Evolutionary conservation across 805 yeast genomes (phyloP), one percentile per base, ranked within the genome.

Genomic region (Kluyveromyces wickerhamii): DNA sequence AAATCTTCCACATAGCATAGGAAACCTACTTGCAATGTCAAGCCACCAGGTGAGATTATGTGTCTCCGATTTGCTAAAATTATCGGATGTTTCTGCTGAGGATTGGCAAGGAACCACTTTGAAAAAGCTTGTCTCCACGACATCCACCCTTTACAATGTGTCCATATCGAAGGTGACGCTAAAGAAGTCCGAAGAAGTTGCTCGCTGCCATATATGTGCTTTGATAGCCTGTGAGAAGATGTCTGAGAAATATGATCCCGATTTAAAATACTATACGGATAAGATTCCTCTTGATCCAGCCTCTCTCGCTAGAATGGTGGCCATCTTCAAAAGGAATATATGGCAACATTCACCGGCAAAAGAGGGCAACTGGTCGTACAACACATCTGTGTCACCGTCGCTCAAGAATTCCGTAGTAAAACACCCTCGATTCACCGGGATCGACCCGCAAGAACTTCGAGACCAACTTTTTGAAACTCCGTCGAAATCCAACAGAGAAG

Each of bases 161-260:
- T 67, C 79, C 14, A 62, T 79, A n/a, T 72, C 65, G 37, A 66
- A 69, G 42, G 63, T 65, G 29, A 70, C 71, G 39, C 52, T 80
- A 15, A 67, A 72, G 10, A 66, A 67, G 17, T 65, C 65, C 25
- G 72, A 74, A 34, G 88, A 81, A 42, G 60, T 71, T 2, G 86
- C 85, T 2, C 61, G 89, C 35, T 68, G 67, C 36, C 88, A 81
- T 51, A 52, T 82, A 9, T 77, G 86, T 52, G 81, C 86, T 4
- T 72, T 61, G 41, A 51, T 79, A 16, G 79, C 83, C 0, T 69
- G 71, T 10, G 76, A 74, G 38, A 65, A 65, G 41, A 65, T 71
- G 27, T 59, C 60, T 9, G 57, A 60, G 8, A 57, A 57, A 22
- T 59, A 71, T 27, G 43, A 40, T 10, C 54, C 65, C 3, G 59